Evolutionary conservation across 805 yeast species (phyloP), one percentile per base, ranked within the genome.

Genomic region (Scheffersomyces coipomensis): DNA sequence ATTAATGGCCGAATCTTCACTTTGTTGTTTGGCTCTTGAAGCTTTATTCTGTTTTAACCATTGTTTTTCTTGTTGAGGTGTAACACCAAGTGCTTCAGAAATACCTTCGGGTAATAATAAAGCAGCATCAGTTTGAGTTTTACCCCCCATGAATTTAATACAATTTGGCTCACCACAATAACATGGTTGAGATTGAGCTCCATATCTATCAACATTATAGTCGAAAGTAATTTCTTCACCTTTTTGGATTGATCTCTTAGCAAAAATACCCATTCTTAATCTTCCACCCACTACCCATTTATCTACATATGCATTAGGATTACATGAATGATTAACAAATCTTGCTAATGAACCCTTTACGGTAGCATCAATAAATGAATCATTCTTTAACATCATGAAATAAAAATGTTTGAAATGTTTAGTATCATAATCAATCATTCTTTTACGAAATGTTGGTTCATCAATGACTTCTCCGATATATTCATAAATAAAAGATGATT

Each of bases 211-310:
- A 24, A 93, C 98, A 54, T 91, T 91, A 62, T 91, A 91, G 56
- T 85, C 90, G 60, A 85, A 85, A 1, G 97, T 88, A 49, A 91
- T 79, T 58, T 91, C 99, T 61, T 93, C 98, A 39, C 96, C 97
- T 43, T 62, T 60, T 6, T 47, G 33, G 37, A 91, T 88, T 19
- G 71, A 62, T 46, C 96, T 71, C 49, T 85, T 85, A 36, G 97
- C 87, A 58, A 91, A 93, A 18, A 91, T 85, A 21, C 98, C 99
- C 98, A 93, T 93, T 48, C 88, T 75, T 41, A 88, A 71, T 57
- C 88, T 85, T 43, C 85, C 87, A 21, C 89, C 89, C 11, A 91
- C 98, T 13, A 90, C 93, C 99, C 99, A 91, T 67, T 91, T 91
- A 61, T 91, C 97, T 31, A 91, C 96, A 52, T 78, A 88, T 17